Conservation (phyloP, 371 early-diverging fungal species). For the Syncephalis fuscata region DNA sequence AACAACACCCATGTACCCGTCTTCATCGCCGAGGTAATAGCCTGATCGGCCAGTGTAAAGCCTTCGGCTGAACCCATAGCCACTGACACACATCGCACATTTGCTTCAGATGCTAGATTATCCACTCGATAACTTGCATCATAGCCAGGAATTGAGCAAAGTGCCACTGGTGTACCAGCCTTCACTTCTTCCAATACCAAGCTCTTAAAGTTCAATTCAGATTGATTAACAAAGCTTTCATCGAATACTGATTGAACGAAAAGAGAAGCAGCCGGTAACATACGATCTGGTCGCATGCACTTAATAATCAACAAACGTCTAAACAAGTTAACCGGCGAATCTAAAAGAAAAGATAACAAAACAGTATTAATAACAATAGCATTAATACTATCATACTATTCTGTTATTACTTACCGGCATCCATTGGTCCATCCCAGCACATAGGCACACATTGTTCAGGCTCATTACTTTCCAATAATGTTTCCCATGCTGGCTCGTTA, state of each 20-base stretch:
- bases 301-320: conserved; percentile 67
- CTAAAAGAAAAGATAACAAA: conserved; percentile 7
- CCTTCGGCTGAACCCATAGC: conserved; percentile 98
- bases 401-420: conserved; percentile 6
- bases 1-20: conserved; percentile 90
- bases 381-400: no score
- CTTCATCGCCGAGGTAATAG: conserved; percentile 68
- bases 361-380: not conserved
- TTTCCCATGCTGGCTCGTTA: conserved; percentile 32
- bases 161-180: conserved; percentile 65
- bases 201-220: conserved; percentile 49
- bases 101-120: conserved; percentile 55
- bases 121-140: conserved; percentile 95
- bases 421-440: conserved; percentile 27
- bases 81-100: conserved; percentile 53
- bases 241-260: conserved; percentile 71
- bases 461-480: conserved; percentile 28
- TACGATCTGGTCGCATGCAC: conserved; percentile 76
- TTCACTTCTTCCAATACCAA: conserved; percentile 60
- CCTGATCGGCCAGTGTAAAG: conserved; percentile 75
- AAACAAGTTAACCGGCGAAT: conserved; percentile 16
- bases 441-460: conserved; percentile 46
- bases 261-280: conserved; percentile 52
- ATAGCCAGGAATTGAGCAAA: conserved; percentile 89
- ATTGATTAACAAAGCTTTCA: conserved; percentile 27